Percentiles rank a stretch among this genome's conserved stretches.
phyloP scores from a whole-genome alignment of 116 monocot species.

The Trichopus zeylanicus region DNA sequence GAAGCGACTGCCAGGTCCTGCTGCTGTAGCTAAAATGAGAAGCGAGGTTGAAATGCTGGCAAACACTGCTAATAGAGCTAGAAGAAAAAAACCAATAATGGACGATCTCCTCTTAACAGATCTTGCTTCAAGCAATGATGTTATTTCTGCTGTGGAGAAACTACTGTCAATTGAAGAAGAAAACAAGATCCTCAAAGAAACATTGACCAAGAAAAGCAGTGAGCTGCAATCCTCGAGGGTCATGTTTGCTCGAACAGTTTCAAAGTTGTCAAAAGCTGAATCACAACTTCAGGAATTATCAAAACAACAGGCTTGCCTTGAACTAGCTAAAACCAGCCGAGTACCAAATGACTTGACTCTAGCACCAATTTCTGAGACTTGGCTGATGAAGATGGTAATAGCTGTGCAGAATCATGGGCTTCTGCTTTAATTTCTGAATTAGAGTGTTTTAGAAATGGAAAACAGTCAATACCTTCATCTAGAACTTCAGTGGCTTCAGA shows the following conservation, averaged over 20 bases:
- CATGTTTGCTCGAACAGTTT: conserved; percentile 41
- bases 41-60: conserved; percentile 48
- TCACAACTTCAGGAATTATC: conserved; percentile 31
- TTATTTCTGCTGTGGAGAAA: conserved; percentile 27
- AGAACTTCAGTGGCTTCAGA: conserved; percentile 31
- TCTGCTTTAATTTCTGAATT: conserved; percentile 64
- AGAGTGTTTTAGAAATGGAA: conserved; percentile 45
- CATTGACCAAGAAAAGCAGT: conserved; percentile 38
- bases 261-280: conserved; percentile 47
- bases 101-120: not conserved
- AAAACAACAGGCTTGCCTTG: conserved; percentile 15
- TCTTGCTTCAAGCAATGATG: conserved; percentile 4
- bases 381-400: conserved; percentile 32
- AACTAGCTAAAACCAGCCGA: conserved; percentile 14
- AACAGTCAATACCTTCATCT: conserved; percentile 22
- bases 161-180: conserved; percentile 52
- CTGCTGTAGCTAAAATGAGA: conserved; percentile 65
- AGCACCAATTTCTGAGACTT: conserved; percentile 24
- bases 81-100: conserved; percentile 14
- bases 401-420: conserved; percentile 65
- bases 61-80: conserved; percentile 14
- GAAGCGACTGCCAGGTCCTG: conserved; percentile 58
- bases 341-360: conserved; percentile 18
- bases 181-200: conserved; percentile 56
- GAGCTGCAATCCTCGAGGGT: conserved; percentile 37